phyloP scores from a whole-genome alignment of 163 green algal species.

The Scenedesmus sp. region DNA sequence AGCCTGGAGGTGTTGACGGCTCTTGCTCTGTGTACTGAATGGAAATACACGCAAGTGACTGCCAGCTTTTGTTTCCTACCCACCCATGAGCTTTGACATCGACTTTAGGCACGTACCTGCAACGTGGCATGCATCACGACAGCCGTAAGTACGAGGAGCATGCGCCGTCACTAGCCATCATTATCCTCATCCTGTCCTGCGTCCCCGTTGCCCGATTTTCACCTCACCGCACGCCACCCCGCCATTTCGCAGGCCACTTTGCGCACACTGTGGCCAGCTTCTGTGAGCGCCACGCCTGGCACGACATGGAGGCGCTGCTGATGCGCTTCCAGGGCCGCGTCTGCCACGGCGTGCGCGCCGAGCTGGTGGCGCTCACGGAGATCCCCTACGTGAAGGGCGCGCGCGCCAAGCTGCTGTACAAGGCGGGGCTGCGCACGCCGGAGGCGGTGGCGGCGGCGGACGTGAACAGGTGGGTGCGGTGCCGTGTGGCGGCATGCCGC shows the following conservation, averaged over 20 bases:
- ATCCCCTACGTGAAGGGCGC: conserved; percentile 76
- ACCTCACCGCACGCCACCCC: neutral
- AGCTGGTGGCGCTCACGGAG: conserved; percentile 87
- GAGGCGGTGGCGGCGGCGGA: conserved; percentile 75
- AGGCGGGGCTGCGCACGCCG: conserved; percentile 82
- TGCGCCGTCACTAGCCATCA: no score
- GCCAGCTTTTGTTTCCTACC: no score
- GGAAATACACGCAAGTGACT: no score
- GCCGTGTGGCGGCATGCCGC: neutral
- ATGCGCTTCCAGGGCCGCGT: conserved; percentile 81
- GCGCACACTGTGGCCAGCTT: conserved; percentile 89
- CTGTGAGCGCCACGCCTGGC: conserved; percentile 87
- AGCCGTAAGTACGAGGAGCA: no score
- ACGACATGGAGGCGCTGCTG: conserved; percentile 86
- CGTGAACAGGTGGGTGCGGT: conserved; percentile 50
- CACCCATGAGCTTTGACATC: no score
- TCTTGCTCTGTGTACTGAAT: no score
- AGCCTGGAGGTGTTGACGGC: no score
- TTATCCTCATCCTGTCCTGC: no score
- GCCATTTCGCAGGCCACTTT: conserved; percentile 60
- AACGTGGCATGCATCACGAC: no score
- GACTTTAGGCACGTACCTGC: no score
- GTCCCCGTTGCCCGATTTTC: no score
- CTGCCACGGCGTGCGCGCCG: conserved; percentile 74
- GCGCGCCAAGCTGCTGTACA: conserved; percentile 89